These are phyloP conservation scores for Adansonia grandidieri DNA, from an alignment of 441 rosid species.

Conservation along the genomic window DNA sequence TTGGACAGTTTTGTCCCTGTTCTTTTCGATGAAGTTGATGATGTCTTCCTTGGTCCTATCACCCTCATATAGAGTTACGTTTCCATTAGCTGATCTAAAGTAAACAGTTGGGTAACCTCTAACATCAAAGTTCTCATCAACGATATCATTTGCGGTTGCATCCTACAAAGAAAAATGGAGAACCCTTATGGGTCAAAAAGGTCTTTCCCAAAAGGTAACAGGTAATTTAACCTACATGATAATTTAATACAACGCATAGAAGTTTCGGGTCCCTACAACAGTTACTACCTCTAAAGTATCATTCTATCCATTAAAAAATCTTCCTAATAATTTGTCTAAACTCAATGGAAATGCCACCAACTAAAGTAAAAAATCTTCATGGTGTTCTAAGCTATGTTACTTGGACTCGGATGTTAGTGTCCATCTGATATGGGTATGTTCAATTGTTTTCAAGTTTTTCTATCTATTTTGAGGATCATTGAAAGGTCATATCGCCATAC, in stretches of 20 bases:
- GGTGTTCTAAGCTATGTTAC: background rate
- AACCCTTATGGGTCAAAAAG: background rate
- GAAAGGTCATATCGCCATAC: too few species aligned
- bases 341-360: slow-evolving; percentile 7
- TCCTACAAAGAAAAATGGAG: slow-evolving; percentile 50
- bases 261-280: background rate
- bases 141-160: slow-evolving; percentile 83
- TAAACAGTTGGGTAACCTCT: slow-evolving; percentile 82
- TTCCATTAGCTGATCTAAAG: slow-evolving; percentile 80
- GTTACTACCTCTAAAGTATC: background rate
- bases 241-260: background rate
- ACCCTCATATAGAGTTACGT: slow-evolving; percentile 61
- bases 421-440: too few species aligned
- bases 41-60: slow-evolving; percentile 80
- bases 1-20: slow-evolving; percentile 51
- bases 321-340: background rate
- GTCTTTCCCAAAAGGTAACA: background rate
- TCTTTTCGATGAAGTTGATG: slow-evolving; percentile 79
- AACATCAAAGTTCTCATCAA: slow-evolving; percentile 63
- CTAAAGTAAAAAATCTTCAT: background rate
- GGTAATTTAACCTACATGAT: background rate
- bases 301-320: background rate
- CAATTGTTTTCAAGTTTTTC: too few species aligned
- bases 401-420: too few species aligned
- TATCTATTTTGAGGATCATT: too few species aligned